These are phyloP conservation scores for Auricularia heimuer DNA, from an alignment of 768 basidiomycete genomes.

Conservation along the genomic window DNA sequence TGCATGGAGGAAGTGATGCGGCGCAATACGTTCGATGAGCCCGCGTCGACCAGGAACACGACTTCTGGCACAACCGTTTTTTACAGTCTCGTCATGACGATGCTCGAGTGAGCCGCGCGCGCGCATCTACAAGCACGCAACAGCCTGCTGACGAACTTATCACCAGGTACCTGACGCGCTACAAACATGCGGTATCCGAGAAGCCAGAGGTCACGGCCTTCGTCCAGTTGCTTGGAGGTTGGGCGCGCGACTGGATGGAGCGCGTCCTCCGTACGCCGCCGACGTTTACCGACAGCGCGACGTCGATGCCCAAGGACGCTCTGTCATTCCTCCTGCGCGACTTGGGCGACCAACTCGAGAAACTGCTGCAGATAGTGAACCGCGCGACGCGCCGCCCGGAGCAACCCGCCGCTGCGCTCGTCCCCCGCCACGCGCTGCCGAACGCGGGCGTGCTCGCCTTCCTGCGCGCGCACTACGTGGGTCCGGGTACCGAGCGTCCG, in stretches of 20 bases:
- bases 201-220: conserved; percentile 35
- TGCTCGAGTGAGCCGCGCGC: conserved; percentile 38
- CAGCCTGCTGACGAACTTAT: not conserved
- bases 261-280: conserved; percentile 30
- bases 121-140: not conserved
- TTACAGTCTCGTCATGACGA: conserved; percentile 33
- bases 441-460: conserved; percentile 31
- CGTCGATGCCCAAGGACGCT: conserved; percentile 20
- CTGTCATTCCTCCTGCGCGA: conserved; percentile 30
- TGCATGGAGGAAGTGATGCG: conserved; percentile 28
- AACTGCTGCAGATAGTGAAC: conserved; percentile 35
- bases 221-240: conserved; percentile 32
- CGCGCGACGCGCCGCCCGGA: conserved; percentile 36
- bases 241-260: conserved; percentile 39
- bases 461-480: conserved; percentile 36
- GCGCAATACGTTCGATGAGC: conserved; percentile 26
- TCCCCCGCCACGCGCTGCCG: not conserved
- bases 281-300: conserved; percentile 35
- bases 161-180: conserved; percentile 43
- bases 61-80: conserved; percentile 33
- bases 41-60: not conserved
- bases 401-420: not conserved
- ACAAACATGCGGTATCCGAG: conserved; percentile 42
- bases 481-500: conserved; percentile 40
- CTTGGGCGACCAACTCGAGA: conserved; percentile 23